These are phyloP conservation scores for Orbilia quercus DNA, from an alignment of 2,329 filamentous ascomycete species.

Conservation along the genomic window DNA sequence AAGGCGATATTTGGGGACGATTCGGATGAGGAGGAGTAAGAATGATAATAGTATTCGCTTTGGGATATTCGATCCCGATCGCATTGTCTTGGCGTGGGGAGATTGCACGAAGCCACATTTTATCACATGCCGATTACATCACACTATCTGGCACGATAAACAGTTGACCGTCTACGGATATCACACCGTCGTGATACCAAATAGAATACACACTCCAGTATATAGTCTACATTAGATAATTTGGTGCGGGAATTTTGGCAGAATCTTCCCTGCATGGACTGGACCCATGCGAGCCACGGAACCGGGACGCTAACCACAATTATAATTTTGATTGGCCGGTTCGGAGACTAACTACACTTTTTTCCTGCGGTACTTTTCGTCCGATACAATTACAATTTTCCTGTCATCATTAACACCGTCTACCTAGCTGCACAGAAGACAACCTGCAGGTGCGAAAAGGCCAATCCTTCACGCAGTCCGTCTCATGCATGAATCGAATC, in stretches of 20 bases:
- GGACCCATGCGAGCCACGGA: neutral
- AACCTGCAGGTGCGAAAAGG: neutral
- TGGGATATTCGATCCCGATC: too few species aligned
- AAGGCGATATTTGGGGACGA: conserved; percentile 93
- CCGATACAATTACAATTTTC: neutral
- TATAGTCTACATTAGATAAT: too few species aligned
- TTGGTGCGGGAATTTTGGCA: conserved; percentile 42
- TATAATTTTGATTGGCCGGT: conserved; percentile 21
- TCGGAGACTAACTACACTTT: conserved; percentile 29
- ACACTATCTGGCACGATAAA: neutral
- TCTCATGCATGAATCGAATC: neutral
- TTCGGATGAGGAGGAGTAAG: conserved; percentile 72
- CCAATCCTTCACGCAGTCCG: conserved; percentile 5
- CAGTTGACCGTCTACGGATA: neutral
- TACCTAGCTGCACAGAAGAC: too few species aligned
- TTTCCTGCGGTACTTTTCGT: conserved; percentile 14
- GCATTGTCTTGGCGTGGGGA: conserved; percentile 15
- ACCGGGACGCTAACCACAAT: neutral
- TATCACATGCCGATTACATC: conserved; percentile 35
- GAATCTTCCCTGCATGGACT: conserved; percentile 7
- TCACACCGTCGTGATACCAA: neutral
- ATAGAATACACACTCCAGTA: too few species aligned
- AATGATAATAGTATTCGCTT: too few species aligned
- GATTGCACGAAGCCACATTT: conserved; percentile 8
- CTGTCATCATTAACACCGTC: too few species aligned